phyloP scores from a whole-genome alignment of 139 green algal genomes.

The Tetratostichococcus sp. region DNA sequence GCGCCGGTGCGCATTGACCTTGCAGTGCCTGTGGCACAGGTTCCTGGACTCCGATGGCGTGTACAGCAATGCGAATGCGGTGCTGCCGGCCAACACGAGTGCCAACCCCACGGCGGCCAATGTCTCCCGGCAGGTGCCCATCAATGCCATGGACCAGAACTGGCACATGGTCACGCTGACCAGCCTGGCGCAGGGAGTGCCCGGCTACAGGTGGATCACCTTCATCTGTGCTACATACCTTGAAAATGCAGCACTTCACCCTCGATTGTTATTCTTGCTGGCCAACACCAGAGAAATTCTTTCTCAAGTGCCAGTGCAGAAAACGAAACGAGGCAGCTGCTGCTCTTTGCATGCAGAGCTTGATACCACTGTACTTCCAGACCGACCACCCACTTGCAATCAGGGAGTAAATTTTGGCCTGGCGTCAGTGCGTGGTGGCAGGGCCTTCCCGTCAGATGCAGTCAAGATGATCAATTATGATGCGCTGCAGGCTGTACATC shows the following conservation, averaged over 20 bases:
- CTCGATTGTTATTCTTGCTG: not conserved
- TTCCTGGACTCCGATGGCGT: not conserved
- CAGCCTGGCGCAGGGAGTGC: no score
- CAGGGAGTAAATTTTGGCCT: no score
- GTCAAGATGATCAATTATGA: no score
- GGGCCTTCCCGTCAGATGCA: no score
- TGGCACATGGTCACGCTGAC: slow-evolving; percentile 21
- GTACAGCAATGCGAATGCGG: not conserved
- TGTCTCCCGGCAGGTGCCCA: not conserved
- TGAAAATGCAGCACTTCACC: not conserved
- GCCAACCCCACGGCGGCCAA: not conserved
- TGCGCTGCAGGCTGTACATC: slow-evolving; percentile 12
- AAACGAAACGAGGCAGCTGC: no score
- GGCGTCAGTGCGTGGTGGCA: no score
- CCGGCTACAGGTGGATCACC: not conserved
- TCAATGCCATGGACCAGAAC: slow-evolving; percentile 9
- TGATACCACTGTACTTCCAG: no score
- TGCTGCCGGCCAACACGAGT: not conserved
- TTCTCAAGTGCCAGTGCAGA: no score
- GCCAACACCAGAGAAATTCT: no score
- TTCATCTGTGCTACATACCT: not conserved
- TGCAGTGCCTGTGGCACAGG: not conserved
- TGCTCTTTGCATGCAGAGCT: no score
- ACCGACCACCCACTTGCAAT: no score
- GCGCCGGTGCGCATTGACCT: no score